A percentile compares a stretch with the other conserved stretches of the same genome.
phyloP scores from a whole-genome alignment of 1,139 yeast genomes.

The Kodamaea suecica region DNA sequence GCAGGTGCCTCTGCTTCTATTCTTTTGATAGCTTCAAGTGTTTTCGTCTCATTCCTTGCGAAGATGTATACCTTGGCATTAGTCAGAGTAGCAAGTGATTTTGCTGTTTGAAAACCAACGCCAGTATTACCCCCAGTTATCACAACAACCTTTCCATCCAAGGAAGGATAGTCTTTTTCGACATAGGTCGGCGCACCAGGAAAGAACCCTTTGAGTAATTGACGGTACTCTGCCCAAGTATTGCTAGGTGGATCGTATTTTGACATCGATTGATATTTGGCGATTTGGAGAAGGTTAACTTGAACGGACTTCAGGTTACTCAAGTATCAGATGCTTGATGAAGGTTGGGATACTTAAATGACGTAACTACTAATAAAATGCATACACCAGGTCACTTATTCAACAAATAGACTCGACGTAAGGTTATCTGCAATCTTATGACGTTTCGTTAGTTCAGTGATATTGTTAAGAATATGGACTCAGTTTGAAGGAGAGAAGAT shows the following conservation, averaged over 20 bases:
- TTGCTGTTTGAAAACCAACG: constrained; percentile 16
- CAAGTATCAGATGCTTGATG: no score
- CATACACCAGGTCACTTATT: no score
- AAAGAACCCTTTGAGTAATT: constrained; percentile 3
- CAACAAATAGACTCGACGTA: no score
- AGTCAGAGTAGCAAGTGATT: constrained; percentile 13
- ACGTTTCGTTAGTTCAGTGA: no score
- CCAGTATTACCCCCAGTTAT: constrained; percentile 25
- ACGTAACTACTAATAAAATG: no score
- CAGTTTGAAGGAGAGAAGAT: no score
- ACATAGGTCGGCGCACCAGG: constrained; percentile 8
- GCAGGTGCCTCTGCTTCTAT: constrained; percentile 12
- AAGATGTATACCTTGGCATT: constrained; percentile 18
- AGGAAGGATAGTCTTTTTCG: constrained; percentile 11
- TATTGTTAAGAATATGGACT: no score
- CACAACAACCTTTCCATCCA: constrained; percentile 21
- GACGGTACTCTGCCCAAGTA: constrained; percentile 1
- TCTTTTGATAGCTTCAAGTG: constrained; percentile 16
- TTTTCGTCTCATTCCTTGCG: constrained; percentile 18
- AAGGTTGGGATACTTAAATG: no score
- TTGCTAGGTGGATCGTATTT: neutral
- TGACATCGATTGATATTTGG: no score
- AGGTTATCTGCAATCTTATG: no score
- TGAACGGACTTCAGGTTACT: no score
- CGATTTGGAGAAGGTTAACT: no score